A percentile compares a stretch with the other conserved stretches of the same genome.
These are phyloP conservation scores for Ascobolus immersus DNA, from an alignment of 495 filamentous ascomycete species.

Conservation along the genomic window DNA sequence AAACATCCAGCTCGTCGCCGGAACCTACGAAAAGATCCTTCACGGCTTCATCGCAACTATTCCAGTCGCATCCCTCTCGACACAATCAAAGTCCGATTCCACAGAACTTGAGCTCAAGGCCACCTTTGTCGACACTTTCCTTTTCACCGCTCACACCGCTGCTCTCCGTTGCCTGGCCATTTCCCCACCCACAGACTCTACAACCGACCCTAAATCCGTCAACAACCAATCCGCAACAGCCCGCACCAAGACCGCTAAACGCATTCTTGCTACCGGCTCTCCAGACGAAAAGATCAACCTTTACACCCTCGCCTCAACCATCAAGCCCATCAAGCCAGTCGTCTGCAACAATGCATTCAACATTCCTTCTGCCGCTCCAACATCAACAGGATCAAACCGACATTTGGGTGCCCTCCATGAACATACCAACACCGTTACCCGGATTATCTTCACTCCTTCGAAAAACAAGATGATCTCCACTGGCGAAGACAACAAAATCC, in stretches of 20 bases:
- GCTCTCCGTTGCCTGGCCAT: conserved; percentile 75
- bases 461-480: conserved; percentile 64
- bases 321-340: no score
- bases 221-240: no score
- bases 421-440: conserved; percentile 54
- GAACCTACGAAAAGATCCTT: conserved; percentile 81
- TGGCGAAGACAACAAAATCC: conserved; percentile 68
- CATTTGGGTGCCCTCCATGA: conserved; percentile 70
- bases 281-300: conserved; percentile 88
- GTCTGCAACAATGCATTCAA: conserved; percentile 11
- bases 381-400: conserved; percentile 54
- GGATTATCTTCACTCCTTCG: conserved; percentile 50
- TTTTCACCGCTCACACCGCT: conserved; percentile 79
- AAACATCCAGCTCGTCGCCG: conserved; percentile 67
- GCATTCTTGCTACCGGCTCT: conserved; percentile 67
- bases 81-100: conserved; percentile 10
- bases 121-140: conserved; percentile 68
- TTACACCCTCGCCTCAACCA: conserved; percentile 59
- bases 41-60: conserved; percentile 71
- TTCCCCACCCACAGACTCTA: conserved; percentile 40
- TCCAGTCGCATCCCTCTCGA: conserved; percentile 15
- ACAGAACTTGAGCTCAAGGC: conserved; percentile 22
- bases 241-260: conserved; percentile 43
- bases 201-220: conserved; percentile 19
- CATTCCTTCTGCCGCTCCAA: conserved; percentile 16